Base-by-base conservation (phyloP, 495 filamentous ascomycete species). In the Podospora anserina region DNA sequence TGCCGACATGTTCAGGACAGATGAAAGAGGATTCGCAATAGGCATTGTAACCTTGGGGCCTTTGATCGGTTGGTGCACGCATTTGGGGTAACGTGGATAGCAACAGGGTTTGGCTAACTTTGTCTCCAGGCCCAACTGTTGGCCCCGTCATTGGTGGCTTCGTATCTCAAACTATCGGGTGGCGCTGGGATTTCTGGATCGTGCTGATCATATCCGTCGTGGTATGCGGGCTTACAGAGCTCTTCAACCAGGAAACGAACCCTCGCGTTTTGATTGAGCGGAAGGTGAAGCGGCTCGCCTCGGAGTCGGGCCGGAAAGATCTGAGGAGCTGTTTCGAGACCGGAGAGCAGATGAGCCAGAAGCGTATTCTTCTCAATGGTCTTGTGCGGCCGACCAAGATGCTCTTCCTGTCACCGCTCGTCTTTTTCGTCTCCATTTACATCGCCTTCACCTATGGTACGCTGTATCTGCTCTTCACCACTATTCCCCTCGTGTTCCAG, bases 391-490 rank as follows among this genome's bases (percentile, higher is more conserved):
- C 87, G 1, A 70, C 79, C 11, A 88, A 87, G 69, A 82, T 89
- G 80, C 79, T 89, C 16, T 73, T 86, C 55, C 77, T 81, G 61
- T 89, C 79, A 23, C 89, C 90, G 2, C 90, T 93, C 67, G 87
- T 91, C 55, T 83, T 89, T 65, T 77, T 89, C 59, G 82, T 93
- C 4, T 90, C 87, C 13, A 68, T 92, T 3, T 94, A 93, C 78
- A 88, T 92, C 80, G 85, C 89, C 54, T 88, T 92, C 69, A 82
- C 88, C 5, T 94, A 93, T 76, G 89, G 90, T 19, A 88, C 89
- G 39, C 78, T 93, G 6, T 94, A 93, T 77, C 87, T 95, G 69
- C 85, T 93, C 65, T 91, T 91, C 81, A 89, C 87, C 59, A 89
- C 88, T 9, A 87, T 90, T 75, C 87, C 89, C 0, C 70, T 79